Conservation (phyloP, 441 rosid species). For the Raphanus hybrid region DNA sequence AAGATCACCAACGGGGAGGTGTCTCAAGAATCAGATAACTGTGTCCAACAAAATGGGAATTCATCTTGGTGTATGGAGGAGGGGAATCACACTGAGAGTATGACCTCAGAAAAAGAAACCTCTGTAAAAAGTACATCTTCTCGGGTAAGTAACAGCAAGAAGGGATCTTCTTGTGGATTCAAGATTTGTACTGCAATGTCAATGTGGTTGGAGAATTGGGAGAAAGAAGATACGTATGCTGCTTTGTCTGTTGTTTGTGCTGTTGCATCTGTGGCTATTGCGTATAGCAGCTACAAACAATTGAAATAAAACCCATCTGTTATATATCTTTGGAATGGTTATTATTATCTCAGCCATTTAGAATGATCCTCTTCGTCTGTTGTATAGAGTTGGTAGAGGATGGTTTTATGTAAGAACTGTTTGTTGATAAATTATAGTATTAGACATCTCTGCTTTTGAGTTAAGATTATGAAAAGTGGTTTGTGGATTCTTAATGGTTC, state of each 20-base stretch:
- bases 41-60: conserved; percentile 56
- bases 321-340: conserved; percentile 7
- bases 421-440: conserved; percentile 14
- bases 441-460: not conserved
- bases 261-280: conserved; percentile 73
- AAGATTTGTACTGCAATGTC: conserved; percentile 62
- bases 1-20: conserved; percentile 33
- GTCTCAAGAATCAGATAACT: not conserved
- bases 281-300: conserved; percentile 72
- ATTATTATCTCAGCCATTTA: not conserved
- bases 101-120: conserved; percentile 51
- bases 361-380: conserved; percentile 12
- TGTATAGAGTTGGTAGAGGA: conserved; percentile 14
- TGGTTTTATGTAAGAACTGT: conserved; percentile 9
- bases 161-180: conserved; percentile 42
- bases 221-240: conserved; percentile 81
- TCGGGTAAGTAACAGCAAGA: conserved; percentile 46
- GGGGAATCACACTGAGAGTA: conserved; percentile 39
- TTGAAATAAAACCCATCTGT: conserved; percentile 39
- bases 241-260: conserved; percentile 77
- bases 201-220: conserved; percentile 84
- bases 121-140: conserved; percentile 45
- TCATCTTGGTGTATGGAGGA: conserved; percentile 48
- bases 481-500: conserved; percentile 10
- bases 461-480: no score